Percentiles rank a stretch among this genome's conserved stretches.
phyloP scores from a whole-genome alignment of 73 alveolate genomes.

The Tetrahymena borealis region DNA sequence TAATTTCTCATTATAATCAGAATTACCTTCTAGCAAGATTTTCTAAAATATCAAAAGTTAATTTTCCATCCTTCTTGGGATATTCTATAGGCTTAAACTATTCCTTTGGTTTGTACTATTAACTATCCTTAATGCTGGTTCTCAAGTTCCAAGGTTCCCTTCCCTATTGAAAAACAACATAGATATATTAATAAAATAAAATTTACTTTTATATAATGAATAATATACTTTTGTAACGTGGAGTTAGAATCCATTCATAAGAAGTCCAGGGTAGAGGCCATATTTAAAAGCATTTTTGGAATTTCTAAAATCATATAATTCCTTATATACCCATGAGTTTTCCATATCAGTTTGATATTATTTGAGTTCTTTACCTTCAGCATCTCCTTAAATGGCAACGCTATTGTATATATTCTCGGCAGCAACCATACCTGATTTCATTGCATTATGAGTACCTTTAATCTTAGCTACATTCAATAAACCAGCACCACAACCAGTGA shows the following conservation, averaged over 20 bases:
- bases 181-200: no score
- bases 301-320: conserved; percentile 25
- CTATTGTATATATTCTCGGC: conserved; percentile 64
- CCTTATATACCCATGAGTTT: conserved; percentile 53
- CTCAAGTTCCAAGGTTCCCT: conserved; percentile 75
- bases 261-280: conserved; percentile 57
- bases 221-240: conserved; percentile 47
- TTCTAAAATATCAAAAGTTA: conserved; percentile 82
- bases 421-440: conserved; percentile 87
- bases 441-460: conserved; percentile 89
- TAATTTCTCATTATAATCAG: neutral
- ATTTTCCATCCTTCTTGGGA: conserved; percentile 89
- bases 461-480: conserved; percentile 88
- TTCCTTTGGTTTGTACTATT: conserved; percentile 47
- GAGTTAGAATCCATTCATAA: conserved; percentile 52
- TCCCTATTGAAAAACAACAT: no score
- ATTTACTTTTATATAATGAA: no score
- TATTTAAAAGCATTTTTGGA: conserved; percentile 60
- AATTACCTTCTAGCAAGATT: conserved; percentile 64
- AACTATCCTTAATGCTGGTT: conserved; percentile 40
- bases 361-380: conserved; percentile 49
- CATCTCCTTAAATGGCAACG: conserved; percentile 25
- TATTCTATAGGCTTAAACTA: conserved; percentile 64
- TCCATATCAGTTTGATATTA: conserved; percentile 28
- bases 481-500: conserved; percentile 92